Percentiles rank a stretch among this genome's conserved stretches.
phyloP scores from a whole-genome alignment of 768 basidiomycete genomes.

The Lentinula sp. region DNA sequence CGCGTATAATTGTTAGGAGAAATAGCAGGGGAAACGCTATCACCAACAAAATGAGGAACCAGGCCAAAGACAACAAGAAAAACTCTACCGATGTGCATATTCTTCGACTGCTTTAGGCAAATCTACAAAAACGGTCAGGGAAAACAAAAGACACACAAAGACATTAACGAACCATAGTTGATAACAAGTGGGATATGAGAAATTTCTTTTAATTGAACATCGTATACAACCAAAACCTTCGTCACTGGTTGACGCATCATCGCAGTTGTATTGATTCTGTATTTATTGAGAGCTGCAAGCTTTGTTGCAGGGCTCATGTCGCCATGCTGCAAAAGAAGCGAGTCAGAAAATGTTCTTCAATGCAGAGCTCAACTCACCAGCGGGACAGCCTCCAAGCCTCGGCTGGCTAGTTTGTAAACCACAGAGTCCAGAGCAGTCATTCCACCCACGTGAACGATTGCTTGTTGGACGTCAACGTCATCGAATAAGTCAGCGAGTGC shows the following conservation, averaged over 20 bases:
- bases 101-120: slow-evolving; percentile 94
- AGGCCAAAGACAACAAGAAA: neutral
- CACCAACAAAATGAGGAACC: neutral
- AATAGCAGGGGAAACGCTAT: slow-evolving; percentile 80
- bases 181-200: slow-evolving; percentile 89
- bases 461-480: slow-evolving; percentile 75
- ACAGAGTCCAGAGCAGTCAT: slow-evolving; percentile 85
- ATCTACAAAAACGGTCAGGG: slow-evolving; percentile 38
- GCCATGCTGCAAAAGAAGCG: slow-evolving; percentile 54
- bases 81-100: slow-evolving; percentile 82
- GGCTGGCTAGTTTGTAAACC: slow-evolving; percentile 81
- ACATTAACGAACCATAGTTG: slow-evolving; percentile 69
- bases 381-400: slow-evolving; percentile 83
- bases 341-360: slow-evolving; percentile 9
- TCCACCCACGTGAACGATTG: slow-evolving; percentile 84
- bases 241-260: slow-evolving; percentile 58
- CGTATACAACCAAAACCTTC: slow-evolving; percentile 87
- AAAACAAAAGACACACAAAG: slow-evolving; percentile 2
- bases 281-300: slow-evolving; percentile 78
- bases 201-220: slow-evolving; percentile 92
- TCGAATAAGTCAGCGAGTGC: slow-evolving; percentile 87
- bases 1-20: slow-evolving; percentile 75
- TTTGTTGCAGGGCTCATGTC: slow-evolving; percentile 87
- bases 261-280: slow-evolving; percentile 52
- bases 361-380: slow-evolving; percentile 49